Evolutionary conservation across 345 rosid genomes (phyloP).

Genomic region (Streptanthus diversifolius): DNA sequence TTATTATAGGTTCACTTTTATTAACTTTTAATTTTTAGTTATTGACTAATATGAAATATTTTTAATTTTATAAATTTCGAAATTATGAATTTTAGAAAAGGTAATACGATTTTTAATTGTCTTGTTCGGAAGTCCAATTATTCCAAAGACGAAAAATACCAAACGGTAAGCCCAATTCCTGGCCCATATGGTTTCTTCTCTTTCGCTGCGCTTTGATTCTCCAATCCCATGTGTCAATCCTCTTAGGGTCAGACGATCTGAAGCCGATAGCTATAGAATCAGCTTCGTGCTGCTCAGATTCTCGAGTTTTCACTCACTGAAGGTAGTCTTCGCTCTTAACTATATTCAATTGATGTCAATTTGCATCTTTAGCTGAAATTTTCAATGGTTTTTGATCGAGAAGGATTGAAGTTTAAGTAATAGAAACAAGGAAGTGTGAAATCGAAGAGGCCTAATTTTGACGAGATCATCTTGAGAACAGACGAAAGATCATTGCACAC

Average conservation of each 20-base stretch:
- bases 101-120: too few relatives aligned
- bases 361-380: too few relatives aligned
- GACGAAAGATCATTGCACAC: neutral
- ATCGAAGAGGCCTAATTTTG: neutral
- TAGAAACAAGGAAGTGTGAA: neutral
- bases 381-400: neutral
- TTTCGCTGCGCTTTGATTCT: neutral
- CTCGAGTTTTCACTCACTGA: neutral
- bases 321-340: neutral
- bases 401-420: neutral
- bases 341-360: neutral
- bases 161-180: conserved; percentile 16
- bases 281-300: conserved; percentile 21
- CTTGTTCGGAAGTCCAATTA: too few relatives aligned
- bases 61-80: too few relatives aligned
- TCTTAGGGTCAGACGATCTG: conserved; percentile 27
- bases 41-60: too few relatives aligned
- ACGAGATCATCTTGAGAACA: neutral
- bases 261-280: conserved; percentile 16
- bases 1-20: too few relatives aligned
- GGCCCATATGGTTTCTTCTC: conserved; percentile 9
- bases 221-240: conserved; percentile 4
- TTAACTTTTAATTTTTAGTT: too few relatives aligned
- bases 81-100: too few relatives aligned
- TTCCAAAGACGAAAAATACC: too few relatives aligned